A percentile compares a stretch with the other conserved stretches of the same genome.
Evolutionary conservation across 805 yeast genomes (phyloP).

Genomic region (Sugiyamaella qingdaonensis): DNA sequence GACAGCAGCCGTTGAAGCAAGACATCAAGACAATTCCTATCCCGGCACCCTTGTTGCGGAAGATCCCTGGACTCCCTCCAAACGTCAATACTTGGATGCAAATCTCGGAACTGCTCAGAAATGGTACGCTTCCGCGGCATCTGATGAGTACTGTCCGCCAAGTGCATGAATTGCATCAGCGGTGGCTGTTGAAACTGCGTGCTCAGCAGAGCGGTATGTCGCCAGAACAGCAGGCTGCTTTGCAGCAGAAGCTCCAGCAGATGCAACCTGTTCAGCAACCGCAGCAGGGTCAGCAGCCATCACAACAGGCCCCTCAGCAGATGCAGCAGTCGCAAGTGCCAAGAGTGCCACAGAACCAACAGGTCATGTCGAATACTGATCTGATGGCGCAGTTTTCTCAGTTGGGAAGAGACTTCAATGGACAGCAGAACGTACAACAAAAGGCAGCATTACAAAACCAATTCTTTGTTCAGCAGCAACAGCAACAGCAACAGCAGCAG

Average conservation of each 20-base stretch:
- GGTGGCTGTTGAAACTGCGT: constrained; percentile 20
- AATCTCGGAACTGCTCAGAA: constrained; percentile 58
- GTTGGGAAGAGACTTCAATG: constrained; percentile 17
- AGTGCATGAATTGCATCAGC: constrained; percentile 46
- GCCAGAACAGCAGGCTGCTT: not conserved
- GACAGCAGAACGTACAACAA: constrained; percentile 18
- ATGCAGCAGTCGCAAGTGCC: constrained; percentile 14
- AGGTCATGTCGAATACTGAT: not conserved
- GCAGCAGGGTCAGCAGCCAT: constrained; percentile 18
- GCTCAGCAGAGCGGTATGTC: not conserved
- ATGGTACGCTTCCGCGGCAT: constrained; percentile 54
- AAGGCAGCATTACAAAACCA: constrained; percentile 21
- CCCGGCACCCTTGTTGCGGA: constrained; percentile 60
- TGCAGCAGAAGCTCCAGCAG: constrained; percentile 1
- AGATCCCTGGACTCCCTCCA: constrained; percentile 73
- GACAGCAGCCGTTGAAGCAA: not conserved
- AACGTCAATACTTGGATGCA: constrained; percentile 79
- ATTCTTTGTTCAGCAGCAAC: constrained; percentile 14
- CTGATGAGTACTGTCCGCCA: constrained; percentile 58
- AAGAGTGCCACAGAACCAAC: constrained; percentile 19
- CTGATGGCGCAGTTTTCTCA: constrained; percentile 6
- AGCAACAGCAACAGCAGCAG: constrained; percentile 13
- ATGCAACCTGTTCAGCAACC: constrained; percentile 8
- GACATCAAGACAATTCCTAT: constrained; percentile 38
- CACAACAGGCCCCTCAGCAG: constrained; percentile 26